Evolutionary conservation across 2,329 filamentous ascomycete genomes (phyloP).

Genomic region (Pestalotiopsis sp.): DNA sequence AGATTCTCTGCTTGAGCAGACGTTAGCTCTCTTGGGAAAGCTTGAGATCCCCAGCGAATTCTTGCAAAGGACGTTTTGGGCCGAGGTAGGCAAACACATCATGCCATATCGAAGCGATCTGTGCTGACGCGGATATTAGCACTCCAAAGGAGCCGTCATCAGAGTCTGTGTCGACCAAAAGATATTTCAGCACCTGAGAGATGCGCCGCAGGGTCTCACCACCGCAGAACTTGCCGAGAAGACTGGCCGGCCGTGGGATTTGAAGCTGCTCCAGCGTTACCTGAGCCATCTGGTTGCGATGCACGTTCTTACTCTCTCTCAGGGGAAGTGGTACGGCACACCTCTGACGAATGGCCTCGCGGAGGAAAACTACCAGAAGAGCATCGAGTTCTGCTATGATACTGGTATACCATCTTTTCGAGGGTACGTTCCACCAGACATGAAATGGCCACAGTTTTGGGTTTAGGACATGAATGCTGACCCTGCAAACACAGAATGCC

Average conservation of each 20-base stretch:
- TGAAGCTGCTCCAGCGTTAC: slow-evolving; percentile 3
- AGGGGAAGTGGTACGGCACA: slow-evolving; percentile 15
- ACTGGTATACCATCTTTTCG: neutral
- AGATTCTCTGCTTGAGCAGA: slow-evolving; percentile 12
- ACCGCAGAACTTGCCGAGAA: slow-evolving; percentile 2
- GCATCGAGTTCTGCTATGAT: slow-evolving; percentile 27
- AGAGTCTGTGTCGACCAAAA: slow-evolving; percentile 8
- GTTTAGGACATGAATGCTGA: neutral
- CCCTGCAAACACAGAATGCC: neutral
- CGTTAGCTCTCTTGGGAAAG: slow-evolving; percentile 1
- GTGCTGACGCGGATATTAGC: neutral
- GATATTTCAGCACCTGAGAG: slow-evolving; percentile 12
- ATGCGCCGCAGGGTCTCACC: slow-evolving; percentile 7
- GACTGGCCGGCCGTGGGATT: neutral
- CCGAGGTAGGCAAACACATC: slow-evolving; percentile 1
- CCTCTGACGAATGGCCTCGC: slow-evolving; percentile 36
- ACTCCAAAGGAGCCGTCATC: slow-evolving; percentile 8
- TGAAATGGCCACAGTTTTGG: neutral
- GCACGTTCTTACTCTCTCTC: neutral
- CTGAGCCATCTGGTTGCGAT: slow-evolving; percentile 9
- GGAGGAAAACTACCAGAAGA: slow-evolving; percentile 38
- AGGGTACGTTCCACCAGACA: neutral
- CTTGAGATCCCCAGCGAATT: slow-evolving; percentile 15
- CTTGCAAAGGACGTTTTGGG: slow-evolving; percentile 13
- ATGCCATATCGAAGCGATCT: neutral